Base-by-base conservation (phyloP, 805 yeast species). In the Candida sonorensis region DNA sequence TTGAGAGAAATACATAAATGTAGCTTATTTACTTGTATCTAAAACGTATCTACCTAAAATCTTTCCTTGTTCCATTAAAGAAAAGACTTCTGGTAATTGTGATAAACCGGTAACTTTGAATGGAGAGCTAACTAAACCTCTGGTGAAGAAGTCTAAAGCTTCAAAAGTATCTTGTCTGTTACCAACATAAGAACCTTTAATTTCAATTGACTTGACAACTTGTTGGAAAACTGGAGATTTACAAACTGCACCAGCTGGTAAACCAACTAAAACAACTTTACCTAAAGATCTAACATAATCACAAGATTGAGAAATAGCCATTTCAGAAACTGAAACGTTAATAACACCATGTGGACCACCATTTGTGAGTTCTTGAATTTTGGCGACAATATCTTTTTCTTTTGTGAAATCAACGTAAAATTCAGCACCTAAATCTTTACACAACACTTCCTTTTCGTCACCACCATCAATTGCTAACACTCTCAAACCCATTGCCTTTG, bases 21-120 rank as follows among this genome's bases (percentile, higher is more conserved):
- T 18, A 18, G 9, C 6, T 62, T 63, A 78, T 57, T 75, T 74
- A 40, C 69, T 56, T 30, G 83, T 77, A 66, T 86, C 95, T 45
- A 86, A 79, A 37, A 86, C 96, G 57, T 80, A 79, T 66, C 96
- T 77, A 51, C 96, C 96, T 49, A 79, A 73, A 53, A 86, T 79
- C 67, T 81, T 74, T 53, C 94, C 94, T 62, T 76, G 69, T 61
- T 72, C 81, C 95, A 86, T 86, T 59, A 75, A 68, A 46, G 75
- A 69, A 67, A 72, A 85, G 42, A 85, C 80, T 36, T 57, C 59
- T 45, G 82, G 75, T 49, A 83, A 67, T 51, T 76, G 76, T 37
- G 86, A 75, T 50, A 84, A 69, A 37, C 87, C 86, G 33, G 77
- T 86, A 58, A 86, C 55, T 66, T 74, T 73, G 65, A 82, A 77